Percentiles rank a stretch among this genome's conserved stretches.
These are phyloP conservation scores for Botryosphaeria dothidea DNA, from an alignment of 2,329 filamentous ascomycete species.

Conservation along the genomic window DNA sequence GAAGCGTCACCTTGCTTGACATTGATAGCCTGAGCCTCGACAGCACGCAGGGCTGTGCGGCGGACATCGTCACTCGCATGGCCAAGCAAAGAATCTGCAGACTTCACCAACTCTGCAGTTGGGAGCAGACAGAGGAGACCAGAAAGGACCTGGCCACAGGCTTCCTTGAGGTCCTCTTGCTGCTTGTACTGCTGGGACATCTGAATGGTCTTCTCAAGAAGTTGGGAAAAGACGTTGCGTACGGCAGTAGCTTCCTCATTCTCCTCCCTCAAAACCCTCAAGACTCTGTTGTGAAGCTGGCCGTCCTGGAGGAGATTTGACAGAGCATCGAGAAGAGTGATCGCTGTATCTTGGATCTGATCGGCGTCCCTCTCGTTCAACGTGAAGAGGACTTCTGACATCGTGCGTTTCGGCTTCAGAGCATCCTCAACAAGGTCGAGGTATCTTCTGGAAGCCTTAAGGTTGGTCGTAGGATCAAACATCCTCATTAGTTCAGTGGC, in stretches of 20 bases:
- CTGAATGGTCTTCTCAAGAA: slow-evolving; percentile 44
- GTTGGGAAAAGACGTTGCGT: slow-evolving; percentile 35
- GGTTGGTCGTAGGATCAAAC: slow-evolving; percentile 73
- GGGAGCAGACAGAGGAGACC: slow-evolving; percentile 83
- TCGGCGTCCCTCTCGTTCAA: slow-evolving; percentile 50
- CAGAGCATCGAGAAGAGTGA: slow-evolving; percentile 41
- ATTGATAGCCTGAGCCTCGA: slow-evolving; percentile 76
- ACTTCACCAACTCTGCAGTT: slow-evolving; percentile 84
- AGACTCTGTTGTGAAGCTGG: slow-evolving; percentile 32
- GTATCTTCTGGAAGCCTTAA: slow-evolving; percentile 73
- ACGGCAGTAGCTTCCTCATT: slow-evolving; percentile 28
- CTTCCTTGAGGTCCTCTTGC: slow-evolving; percentile 37
- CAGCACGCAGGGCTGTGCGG: slow-evolving; percentile 69
- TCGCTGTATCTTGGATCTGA: slow-evolving; percentile 38
- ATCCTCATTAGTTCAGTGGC: slow-evolving; percentile 70
- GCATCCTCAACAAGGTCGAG: slow-evolving; percentile 74
- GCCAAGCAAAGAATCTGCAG: slow-evolving; percentile 78
- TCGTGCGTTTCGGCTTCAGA: slow-evolving; percentile 70
- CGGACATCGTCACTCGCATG: slow-evolving; percentile 72
- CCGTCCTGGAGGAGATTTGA: slow-evolving; percentile 38
- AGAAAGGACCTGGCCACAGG: slow-evolving; percentile 68
- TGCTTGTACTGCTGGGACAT: slow-evolving; percentile 65
- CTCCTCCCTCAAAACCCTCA: slow-evolving; percentile 32
- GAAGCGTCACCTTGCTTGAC: slow-evolving; percentile 68
- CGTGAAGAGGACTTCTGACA: slow-evolving; percentile 73